Evolutionary conservation across 2,329 filamentous ascomycete species (phyloP), one percentile per base, ranked within the genome.

Genomic region (Phialemoniopsis sp.): DNA sequence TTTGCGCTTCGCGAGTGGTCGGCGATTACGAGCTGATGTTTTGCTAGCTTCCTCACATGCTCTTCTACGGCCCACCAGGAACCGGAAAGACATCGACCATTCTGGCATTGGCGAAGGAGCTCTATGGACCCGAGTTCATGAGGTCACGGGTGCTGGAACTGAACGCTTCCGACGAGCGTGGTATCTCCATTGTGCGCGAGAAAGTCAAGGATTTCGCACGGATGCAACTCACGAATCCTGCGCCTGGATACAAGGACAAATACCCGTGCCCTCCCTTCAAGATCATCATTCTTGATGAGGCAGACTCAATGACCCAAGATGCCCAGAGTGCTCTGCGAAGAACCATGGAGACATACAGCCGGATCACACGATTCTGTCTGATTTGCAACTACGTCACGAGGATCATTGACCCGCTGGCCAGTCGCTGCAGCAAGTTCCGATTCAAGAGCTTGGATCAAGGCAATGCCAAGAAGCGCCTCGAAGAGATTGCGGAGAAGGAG

Each of bases 351-450:
- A 95, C 89, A 34, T 97, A 97, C 64, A 87, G 80, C 62, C 90
- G 89, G 56, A 96, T 97, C 64, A 99, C 93, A 3, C 78, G 93
- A 13, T 98, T 99, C 64, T 97, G 93, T 58, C 73, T 99, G 32
- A 91, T 97, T 42, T 98, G 94, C 68, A 99, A 99, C 66, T 98
- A 98, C 55, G 93, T 98, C 34, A 97, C 93, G 4, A 76, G 93
- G 43, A 98, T 99, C 58, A 98, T 98, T 55, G 93, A 98, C 58
- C 94, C 93, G 7, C 69, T 99, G 16, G 93, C 93, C 2, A 89
- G 82, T 60, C 78, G 93, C 52, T 99, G 93, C 68, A 89, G 83
- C 64, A 98, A 98, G 66, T 98, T 98, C 60, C 77, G 93, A 26
- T 99, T 98, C 77, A 98, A 98, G 78, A 88, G 87, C 47, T 68